Percentiles rank a stretch among this genome's conserved stretches.
Conservation (phyloP, 176 grass and related monocot species). For the Eremochloa ophiuroides region DNA sequence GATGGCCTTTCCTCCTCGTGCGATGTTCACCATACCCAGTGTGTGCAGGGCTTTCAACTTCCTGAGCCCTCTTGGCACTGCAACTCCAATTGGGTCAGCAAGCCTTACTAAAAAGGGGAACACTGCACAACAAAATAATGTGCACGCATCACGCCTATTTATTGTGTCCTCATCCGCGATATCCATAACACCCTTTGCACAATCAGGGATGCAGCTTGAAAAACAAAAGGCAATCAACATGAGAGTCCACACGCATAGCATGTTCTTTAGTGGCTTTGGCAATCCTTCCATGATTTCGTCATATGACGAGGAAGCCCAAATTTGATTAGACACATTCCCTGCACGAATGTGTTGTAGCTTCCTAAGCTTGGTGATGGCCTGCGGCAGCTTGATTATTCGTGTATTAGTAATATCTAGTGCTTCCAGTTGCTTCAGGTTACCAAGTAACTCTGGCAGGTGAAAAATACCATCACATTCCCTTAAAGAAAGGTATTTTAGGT, state of each 20-base stretch:
- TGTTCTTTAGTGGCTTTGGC: neutral
- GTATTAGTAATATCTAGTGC: neutral
- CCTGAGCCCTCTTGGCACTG: neutral
- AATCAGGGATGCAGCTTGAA: neutral
- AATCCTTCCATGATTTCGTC: rapidly evolving
- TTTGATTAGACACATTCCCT: rapidly evolving
- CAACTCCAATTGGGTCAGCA: neutral
- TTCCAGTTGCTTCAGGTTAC: neutral
- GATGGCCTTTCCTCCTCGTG: neutral
- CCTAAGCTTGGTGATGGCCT: neutral
- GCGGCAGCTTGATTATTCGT: neutral
- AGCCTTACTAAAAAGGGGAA: neutral
- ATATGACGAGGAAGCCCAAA: neutral
- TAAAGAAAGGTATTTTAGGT: neutral
- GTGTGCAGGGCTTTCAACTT: conserved; percentile 3
- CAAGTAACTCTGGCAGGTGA: neutral
- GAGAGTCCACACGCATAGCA: neutral
- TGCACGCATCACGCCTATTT: neutral
- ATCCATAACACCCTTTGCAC: rapidly evolving
- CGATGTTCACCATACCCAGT: neutral
- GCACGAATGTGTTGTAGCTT: neutral
- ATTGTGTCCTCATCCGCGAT: neutral
- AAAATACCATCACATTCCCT: neutral
- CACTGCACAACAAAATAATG: neutral
- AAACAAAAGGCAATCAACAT: rapidly evolving